phyloP scores from a whole-genome alignment of 768 basidiomycete species.

The Daedaleopsis sinensis region DNA sequence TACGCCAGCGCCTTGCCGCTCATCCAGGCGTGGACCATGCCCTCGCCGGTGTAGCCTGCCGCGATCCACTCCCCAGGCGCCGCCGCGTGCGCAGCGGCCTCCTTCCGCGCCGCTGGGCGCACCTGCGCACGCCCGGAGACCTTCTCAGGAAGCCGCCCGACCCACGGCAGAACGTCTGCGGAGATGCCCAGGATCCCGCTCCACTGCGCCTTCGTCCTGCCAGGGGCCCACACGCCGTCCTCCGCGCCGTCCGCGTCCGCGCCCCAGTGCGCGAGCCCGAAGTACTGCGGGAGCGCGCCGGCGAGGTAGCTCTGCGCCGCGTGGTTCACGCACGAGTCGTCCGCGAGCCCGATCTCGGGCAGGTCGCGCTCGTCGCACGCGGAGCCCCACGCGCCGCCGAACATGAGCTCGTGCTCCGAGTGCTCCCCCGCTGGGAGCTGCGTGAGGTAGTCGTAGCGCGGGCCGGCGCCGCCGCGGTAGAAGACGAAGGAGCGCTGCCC shows the following conservation, averaged over 20 bases:
- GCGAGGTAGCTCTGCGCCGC: conserved; percentile 45
- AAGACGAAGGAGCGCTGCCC: conserved; percentile 64
- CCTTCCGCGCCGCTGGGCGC: not conserved
- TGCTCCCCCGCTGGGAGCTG: conserved; percentile 51
- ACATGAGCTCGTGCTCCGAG: conserved; percentile 59
- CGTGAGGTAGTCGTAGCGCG: conserved; percentile 65
- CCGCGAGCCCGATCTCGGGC: conserved; percentile 33
- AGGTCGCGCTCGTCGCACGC: conserved; percentile 28
- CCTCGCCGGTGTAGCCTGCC: conserved; percentile 73
- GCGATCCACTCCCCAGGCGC: conserved; percentile 71
- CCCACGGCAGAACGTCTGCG: conserved; percentile 67
- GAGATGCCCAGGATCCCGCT: conserved; percentile 67
- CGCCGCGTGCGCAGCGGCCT: conserved; percentile 11
- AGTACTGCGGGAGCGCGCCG: conserved; percentile 57
- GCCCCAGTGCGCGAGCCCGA: conserved; percentile 49
- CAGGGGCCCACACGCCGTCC: conserved; percentile 38
- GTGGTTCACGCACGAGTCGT: conserved; percentile 41
- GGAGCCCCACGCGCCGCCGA: conserved; percentile 60
- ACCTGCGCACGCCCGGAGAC: conserved; percentile 44
- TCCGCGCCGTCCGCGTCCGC: conserved; percentile 32
- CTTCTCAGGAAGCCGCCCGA: conserved; percentile 58
- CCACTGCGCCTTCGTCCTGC: conserved; percentile 60
- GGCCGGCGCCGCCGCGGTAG: conserved; percentile 44
- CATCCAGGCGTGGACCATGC: conserved; percentile 74
- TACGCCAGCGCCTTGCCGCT: conserved; percentile 58